Conservation (phyloP, 2,329 filamentous ascomycete genomes). For the Gremmenia infestans region DNA sequence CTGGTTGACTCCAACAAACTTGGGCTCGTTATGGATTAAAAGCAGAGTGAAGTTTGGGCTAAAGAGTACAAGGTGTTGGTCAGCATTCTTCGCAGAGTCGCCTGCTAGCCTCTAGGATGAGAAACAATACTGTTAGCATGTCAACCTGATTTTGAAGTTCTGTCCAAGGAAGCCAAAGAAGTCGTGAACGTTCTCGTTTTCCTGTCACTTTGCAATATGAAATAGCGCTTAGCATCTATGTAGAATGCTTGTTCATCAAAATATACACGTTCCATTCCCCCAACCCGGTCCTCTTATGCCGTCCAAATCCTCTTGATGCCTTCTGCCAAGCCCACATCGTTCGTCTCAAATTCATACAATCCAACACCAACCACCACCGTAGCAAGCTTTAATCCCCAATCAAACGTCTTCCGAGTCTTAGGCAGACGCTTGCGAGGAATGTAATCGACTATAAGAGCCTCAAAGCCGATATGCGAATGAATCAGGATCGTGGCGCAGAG, state of each 20-base stretch:
- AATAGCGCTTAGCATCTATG: background rate
- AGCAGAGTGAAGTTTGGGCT: no score
- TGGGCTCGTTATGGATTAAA: no score
- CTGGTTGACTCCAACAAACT: no score
- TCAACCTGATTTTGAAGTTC: no score
- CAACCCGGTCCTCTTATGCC: slow-evolving; percentile 46
- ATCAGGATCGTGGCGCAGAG: slow-evolving; percentile 79
- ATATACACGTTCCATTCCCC: slow-evolving; percentile 6
- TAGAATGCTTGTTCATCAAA: slow-evolving; percentile 1
- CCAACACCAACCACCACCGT: slow-evolving; percentile 81
- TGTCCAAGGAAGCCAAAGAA: no score
- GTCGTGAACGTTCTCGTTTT: no score
- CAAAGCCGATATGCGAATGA: slow-evolving; percentile 94
- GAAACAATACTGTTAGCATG: no score
- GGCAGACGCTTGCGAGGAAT: slow-evolving; percentile 70
- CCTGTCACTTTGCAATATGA: no score
- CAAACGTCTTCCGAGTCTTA: slow-evolving; percentile 57
- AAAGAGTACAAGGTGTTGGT: no score
- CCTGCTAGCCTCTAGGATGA: no score
- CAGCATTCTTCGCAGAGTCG: no score
- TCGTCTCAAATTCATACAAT: slow-evolving; percentile 98
- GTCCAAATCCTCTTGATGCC: slow-evolving; percentile 85
- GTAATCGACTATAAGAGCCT: slow-evolving; percentile 89
- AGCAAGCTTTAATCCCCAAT: slow-evolving; percentile 73
- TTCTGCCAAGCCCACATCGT: slow-evolving; percentile 92